A percentile compares a stretch with the other conserved stretches of the same genome.
Conservation (phyloP, 78 protist species). For the Guillardia theta region DNA sequence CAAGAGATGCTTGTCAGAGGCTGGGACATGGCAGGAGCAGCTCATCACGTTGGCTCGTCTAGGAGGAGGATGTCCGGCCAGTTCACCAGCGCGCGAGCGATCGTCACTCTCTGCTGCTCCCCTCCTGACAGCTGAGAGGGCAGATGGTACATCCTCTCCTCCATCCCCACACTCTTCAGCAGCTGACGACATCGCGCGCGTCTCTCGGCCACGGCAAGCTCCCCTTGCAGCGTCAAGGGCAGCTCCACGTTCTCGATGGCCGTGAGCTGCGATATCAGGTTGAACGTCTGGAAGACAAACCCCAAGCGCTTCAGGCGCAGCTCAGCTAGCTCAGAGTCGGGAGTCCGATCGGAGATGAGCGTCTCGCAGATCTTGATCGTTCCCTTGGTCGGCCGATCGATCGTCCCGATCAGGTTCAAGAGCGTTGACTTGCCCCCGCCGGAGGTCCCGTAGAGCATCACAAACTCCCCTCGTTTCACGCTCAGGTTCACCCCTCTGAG, state of each 20-base stretch:
- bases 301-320: slow-evolving; percentile 80
- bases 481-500: slow-evolving; percentile 75
- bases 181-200: background rate
- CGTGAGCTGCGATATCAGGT: slow-evolving; percentile 77
- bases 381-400: slow-evolving; percentile 94
- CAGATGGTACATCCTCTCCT: slow-evolving; percentile 77
- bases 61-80: slow-evolving; percentile 84
- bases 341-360: slow-evolving; percentile 65
- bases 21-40: background rate
- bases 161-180: slow-evolving; percentile 76
- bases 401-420: slow-evolving; percentile 91
- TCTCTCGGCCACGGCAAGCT: slow-evolving; percentile 48
- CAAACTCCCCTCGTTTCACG: slow-evolving; percentile 84
- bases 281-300: slow-evolving; percentile 94
- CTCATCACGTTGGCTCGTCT: slow-evolving; percentile 86
- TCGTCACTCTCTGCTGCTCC: slow-evolving; percentile 90
- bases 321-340: slow-evolving; percentile 76
- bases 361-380: slow-evolving; percentile 68
- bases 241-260: slow-evolving; percentile 91
- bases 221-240: slow-evolving; percentile 90
- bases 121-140: slow-evolving; percentile 93
- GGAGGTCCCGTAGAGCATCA: slow-evolving; percentile 87
- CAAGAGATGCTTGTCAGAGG: background rate
- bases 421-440: slow-evolving; percentile 94
- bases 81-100: slow-evolving; percentile 91